Percentiles rank a stretch among this genome's conserved stretches.
phyloP scores from a whole-genome alignment of 805 yeast species.

The Ogataea pilisensis region DNA sequence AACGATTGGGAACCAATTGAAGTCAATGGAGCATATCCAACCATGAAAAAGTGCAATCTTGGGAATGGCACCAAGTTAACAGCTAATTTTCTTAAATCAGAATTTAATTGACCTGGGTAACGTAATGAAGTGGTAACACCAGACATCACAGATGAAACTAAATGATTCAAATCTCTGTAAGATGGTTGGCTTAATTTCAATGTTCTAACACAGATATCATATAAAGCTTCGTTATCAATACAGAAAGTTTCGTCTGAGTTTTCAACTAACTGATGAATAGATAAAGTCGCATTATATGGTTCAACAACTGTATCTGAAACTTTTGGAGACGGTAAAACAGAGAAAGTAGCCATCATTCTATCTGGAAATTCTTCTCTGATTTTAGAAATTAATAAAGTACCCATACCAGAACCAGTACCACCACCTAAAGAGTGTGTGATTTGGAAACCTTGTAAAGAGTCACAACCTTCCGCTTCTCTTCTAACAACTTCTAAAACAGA shows the following conservation, averaged over 20 bases:
- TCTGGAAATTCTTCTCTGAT: conserved; percentile 92
- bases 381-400: conserved; percentile 79
- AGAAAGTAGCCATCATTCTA: conserved; percentile 93
- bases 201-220: conserved; percentile 83
- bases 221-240: conserved; percentile 90
- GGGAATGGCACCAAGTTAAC: conserved; percentile 95
- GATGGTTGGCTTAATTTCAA: conserved; percentile 77
- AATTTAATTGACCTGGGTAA: conserved; percentile 92
- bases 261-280: conserved; percentile 88
- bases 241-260: conserved; percentile 92
- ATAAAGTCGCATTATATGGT: conserved; percentile 90
- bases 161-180: conserved; percentile 71
- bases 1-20: conserved; percentile 77
- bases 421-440: conserved; percentile 80
- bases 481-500: conserved; percentile 85
- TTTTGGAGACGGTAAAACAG: conserved; percentile 89
- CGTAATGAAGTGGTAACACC: conserved; percentile 93
- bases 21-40: conserved; percentile 89
- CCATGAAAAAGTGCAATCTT: conserved; percentile 92
- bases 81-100: conserved; percentile 88
- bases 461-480: conserved; percentile 92
- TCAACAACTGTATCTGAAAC: conserved; percentile 92
- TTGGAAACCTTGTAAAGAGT: conserved; percentile 92
- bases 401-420: conserved; percentile 98
- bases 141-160: conserved; percentile 89